A percentile compares a stretch with the other conserved stretches of the same genome.
Conservation (phyloP, 768 basidiomycete genomes). For the Pulveroboletus sp. region DNA sequence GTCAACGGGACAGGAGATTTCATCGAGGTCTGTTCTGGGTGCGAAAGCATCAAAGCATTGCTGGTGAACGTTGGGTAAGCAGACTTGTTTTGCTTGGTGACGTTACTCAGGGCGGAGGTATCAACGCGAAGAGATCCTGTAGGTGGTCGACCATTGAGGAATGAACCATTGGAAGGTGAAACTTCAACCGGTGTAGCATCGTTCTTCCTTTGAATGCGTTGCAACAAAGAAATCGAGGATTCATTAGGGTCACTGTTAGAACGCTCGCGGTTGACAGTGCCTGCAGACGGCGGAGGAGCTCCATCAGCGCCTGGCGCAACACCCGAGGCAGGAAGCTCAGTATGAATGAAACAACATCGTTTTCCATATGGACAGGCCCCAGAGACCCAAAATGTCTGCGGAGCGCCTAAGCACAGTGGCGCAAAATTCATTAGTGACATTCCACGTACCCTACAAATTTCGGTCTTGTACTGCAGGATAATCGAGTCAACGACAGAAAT, state of each 20-base stretch:
- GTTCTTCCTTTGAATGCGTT: constrained; percentile 69
- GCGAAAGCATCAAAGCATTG: constrained; percentile 47
- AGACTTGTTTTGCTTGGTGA: constrained; percentile 76
- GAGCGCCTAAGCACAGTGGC: constrained; percentile 7
- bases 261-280: constrained; percentile 61
- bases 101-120: constrained; percentile 58
- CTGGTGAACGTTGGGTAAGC: constrained; percentile 64
- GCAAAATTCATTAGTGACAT: not conserved
- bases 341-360: constrained; percentile 92
- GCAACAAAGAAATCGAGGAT: constrained; percentile 64
- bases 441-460: constrained; percentile 77
- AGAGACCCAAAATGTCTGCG: constrained; percentile 88
- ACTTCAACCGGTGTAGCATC: constrained; percentile 58
- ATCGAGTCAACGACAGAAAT: constrained; percentile 16
- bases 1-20: constrained; percentile 80
- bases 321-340: constrained; percentile 70
- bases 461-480: constrained; percentile 75
- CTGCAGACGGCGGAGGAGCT: constrained; percentile 46
- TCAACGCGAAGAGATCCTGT: constrained; percentile 72
- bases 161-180: constrained; percentile 37
- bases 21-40: constrained; percentile 52
- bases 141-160: constrained; percentile 60
- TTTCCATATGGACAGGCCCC: constrained; percentile 92
- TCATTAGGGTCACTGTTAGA: constrained; percentile 79
- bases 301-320: constrained; percentile 51